Conservation (phyloP, 169 alveolate genomes). For the Plasmodium gallinaceum region DNA sequence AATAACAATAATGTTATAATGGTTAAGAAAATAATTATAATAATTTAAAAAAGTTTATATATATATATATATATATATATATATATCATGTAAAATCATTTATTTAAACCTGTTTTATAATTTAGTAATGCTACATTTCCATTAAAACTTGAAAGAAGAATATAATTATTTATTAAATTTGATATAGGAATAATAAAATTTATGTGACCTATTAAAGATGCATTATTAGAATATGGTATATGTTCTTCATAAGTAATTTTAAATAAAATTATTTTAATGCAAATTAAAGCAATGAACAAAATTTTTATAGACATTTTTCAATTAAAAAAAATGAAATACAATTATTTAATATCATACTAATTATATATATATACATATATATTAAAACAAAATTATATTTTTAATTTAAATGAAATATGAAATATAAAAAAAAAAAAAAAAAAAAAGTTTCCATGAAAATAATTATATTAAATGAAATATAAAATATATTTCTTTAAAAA, state of each 20-base stretch:
- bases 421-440: too few relatives aligned
- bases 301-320: slow-evolving; percentile 29
- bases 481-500: too few relatives aligned
- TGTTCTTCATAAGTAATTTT: slow-evolving; percentile 34
- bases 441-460: too few relatives aligned
- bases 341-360: slow-evolving; percentile 4
- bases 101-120: slow-evolving; percentile 63
- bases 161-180: slow-evolving; percentile 25
- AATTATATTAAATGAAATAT: too few relatives aligned
- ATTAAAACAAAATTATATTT: background rate
- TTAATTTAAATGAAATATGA: too few relatives aligned
- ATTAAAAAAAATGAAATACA: background rate
- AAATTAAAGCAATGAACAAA: slow-evolving; percentile 41
- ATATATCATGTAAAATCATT: background rate
- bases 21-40: background rate
- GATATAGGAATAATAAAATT: slow-evolving; percentile 59
- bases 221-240: slow-evolving; percentile 48
- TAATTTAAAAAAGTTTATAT: background rate
- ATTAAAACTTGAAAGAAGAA: slow-evolving; percentile 60
- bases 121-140: slow-evolving; percentile 67
- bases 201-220: slow-evolving; percentile 60
- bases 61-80: background rate
- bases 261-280: slow-evolving; percentile 33
- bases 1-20: background rate
- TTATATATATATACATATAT: background rate